Conservation (phyloP, 352 stramenopile genomes). For the Phytophthora vignae region DNA sequence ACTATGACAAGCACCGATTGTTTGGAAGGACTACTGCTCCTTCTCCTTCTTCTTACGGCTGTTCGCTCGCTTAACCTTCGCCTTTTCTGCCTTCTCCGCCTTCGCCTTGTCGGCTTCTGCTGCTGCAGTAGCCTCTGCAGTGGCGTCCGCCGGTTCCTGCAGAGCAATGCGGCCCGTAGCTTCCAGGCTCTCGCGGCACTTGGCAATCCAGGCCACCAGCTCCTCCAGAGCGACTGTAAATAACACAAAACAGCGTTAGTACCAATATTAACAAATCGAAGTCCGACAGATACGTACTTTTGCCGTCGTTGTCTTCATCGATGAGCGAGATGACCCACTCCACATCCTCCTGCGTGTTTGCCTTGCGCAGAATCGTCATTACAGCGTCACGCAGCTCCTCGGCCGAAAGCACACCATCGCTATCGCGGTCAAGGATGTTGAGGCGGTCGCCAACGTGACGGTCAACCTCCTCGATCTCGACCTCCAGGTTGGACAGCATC, state of each 20-base stretch:
- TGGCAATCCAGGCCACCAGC: slow-evolving; percentile 89
- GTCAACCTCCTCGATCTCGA: slow-evolving; percentile 95
- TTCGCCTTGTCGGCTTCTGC: slow-evolving; percentile 42
- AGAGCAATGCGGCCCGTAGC: slow-evolving; percentile 80
- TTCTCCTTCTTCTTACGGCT: slow-evolving; percentile 76
- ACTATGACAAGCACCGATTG: slow-evolving; percentile 13
- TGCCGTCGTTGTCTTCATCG: slow-evolving; percentile 91
- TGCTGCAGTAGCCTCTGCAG: slow-evolving; percentile 32
- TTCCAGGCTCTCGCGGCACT: slow-evolving; percentile 91
- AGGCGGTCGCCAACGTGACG: slow-evolving; percentile 97
- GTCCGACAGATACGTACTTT: slow-evolving; percentile 61
- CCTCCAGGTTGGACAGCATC: slow-evolving; percentile 95
- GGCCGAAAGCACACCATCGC: slow-evolving; percentile 94
- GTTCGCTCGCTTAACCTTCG: slow-evolving; percentile 70
- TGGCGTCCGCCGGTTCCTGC: slow-evolving; percentile 45
- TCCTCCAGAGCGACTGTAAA: slow-evolving; percentile 93
- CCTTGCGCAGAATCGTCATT: slow-evolving; percentile 94
- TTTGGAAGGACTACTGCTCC: slow-evolving; percentile 30
- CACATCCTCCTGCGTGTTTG: slow-evolving; percentile 95
- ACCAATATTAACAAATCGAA: slow-evolving; percentile 4
- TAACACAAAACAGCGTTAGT: slow-evolving; percentile 26
- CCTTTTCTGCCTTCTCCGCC: slow-evolving; percentile 46
- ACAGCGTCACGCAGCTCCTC: slow-evolving; percentile 97
- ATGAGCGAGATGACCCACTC: slow-evolving; percentile 95
- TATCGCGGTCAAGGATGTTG: slow-evolving; percentile 98